Evolutionary conservation across 345 rosid genomes (phyloP).

Genomic region (Diplotaxis tenuifolia): DNA sequence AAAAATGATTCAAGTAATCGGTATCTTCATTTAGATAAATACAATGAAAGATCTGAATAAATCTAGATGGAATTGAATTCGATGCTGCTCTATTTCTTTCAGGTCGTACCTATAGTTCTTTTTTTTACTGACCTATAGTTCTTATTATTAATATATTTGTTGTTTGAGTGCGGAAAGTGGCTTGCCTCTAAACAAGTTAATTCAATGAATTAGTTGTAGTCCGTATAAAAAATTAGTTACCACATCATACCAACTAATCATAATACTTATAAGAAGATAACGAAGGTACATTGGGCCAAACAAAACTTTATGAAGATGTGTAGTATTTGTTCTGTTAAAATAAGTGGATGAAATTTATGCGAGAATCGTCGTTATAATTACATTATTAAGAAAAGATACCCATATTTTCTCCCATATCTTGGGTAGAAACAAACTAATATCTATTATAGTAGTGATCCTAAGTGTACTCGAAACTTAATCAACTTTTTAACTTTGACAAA

Average conservation of each 20-base stretch:
- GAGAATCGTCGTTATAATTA: conserved; percentile 13
- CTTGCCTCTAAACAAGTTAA: conserved; percentile 13
- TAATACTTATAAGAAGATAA: neutral
- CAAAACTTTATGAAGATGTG: conserved; percentile 22
- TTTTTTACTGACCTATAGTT: conserved; percentile 8
- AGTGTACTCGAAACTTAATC: neutral
- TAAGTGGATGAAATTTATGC: neutral
- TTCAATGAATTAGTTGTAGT: neutral
- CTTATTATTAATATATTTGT: neutral
- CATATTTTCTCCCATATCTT: conserved; percentile 38
- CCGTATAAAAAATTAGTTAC: too few species aligned
- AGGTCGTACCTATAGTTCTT: conserved; percentile 21
- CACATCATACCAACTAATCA: too few species aligned
- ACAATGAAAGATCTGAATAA: neutral
- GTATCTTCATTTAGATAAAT: neutral
- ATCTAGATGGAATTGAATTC: conserved; percentile 8
- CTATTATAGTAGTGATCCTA: neutral
- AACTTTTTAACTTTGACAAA: conserved; percentile 2
- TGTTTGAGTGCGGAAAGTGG: conserved; percentile 19
- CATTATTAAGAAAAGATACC: conserved; percentile 21
- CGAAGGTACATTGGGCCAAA: conserved; percentile 24
- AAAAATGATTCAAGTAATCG: neutral
- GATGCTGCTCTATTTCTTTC: conserved; percentile 15
- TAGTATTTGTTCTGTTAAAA: conserved; percentile 26
- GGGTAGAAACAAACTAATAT: conserved; percentile 25